These are phyloP conservation scores for Hymenochaete sp. DNA, from an alignment of 1,284 basidiomycete species.

Conservation along the genomic window DNA sequence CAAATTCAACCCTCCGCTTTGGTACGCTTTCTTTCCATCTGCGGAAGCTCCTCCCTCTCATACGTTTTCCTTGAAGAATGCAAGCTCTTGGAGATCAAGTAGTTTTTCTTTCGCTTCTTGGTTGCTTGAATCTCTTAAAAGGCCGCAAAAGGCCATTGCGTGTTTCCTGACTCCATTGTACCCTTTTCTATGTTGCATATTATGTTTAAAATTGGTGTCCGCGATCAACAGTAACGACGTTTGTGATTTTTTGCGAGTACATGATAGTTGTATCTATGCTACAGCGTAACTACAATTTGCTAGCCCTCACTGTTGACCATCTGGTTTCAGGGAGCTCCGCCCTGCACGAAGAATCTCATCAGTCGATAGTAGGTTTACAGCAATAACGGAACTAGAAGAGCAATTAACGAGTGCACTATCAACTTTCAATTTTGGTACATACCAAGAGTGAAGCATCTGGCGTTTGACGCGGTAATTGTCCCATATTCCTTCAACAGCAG, in stretches of 20 bases:
- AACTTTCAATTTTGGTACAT: slow-evolving; percentile 25
- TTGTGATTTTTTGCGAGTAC: too few species aligned
- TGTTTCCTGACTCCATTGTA: too few species aligned
- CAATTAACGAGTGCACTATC: slow-evolving; percentile 17
- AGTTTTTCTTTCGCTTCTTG: background rate
- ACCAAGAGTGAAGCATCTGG: slow-evolving; percentile 97
- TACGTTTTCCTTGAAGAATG: slow-evolving; percentile 43
- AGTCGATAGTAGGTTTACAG: slow-evolving; percentile 89
- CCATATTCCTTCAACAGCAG: slow-evolving; percentile 93
- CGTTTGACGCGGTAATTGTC: slow-evolving; percentile 99
- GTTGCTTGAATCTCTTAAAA: background rate
- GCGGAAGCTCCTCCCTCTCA: slow-evolving; percentile 9
- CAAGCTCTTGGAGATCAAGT: slow-evolving; percentile 60
- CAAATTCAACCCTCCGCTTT: slow-evolving; percentile 63
- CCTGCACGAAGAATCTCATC: slow-evolving; percentile 95
- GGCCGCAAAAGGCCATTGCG: slow-evolving; percentile 4
- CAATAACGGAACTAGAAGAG: slow-evolving; percentile 82
- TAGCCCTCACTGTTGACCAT: slow-evolving; percentile 49
- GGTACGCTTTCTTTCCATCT: slow-evolving; percentile 38
- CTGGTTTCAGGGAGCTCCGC: slow-evolving; percentile 78
- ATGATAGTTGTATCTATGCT: too few species aligned
- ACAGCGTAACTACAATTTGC: too few species aligned
- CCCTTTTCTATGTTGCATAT: too few species aligned
- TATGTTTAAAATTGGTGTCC: too few species aligned
- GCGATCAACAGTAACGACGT: too few species aligned